Conservation (phyloP, 805 yeast species). For the Teunomyces pallodes region DNA sequence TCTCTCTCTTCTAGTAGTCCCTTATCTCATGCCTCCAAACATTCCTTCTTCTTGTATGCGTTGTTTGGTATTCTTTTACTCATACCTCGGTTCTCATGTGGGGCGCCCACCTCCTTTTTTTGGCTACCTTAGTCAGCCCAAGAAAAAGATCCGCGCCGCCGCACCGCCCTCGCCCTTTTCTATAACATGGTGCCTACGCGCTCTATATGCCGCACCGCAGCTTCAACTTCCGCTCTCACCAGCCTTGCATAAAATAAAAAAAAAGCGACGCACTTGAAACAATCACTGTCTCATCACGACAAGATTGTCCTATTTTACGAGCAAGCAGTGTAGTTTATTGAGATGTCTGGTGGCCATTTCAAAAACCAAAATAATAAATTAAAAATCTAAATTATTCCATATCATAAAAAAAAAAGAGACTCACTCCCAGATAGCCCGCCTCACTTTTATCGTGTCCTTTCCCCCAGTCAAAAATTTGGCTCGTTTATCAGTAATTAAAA, state of each 20-base stretch:
- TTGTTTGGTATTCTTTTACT: neutral
- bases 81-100: neutral
- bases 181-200: no score
- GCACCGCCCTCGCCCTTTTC: neutral
- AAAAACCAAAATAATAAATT: neutral
- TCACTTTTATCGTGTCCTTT: no score
- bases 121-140: neutral
- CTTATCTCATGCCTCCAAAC: no score
- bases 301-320: neutral
- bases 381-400: neutral
- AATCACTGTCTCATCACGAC: neutral
- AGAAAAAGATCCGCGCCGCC: neutral
- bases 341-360: neutral
- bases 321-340: neutral
- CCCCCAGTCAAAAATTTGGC: no score
- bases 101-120: neutral
- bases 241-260: neutral
- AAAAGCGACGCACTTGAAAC: neutral
- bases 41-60: no score
- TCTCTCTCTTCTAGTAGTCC: neutral
- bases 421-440: no score
- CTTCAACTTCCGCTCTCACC: neutral
- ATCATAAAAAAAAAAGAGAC: no score
- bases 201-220: neutral
- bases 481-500: no score